Conservation (phyloP, 2,329 filamentous ascomycete genomes). For the Cladosporium velox region DNA sequence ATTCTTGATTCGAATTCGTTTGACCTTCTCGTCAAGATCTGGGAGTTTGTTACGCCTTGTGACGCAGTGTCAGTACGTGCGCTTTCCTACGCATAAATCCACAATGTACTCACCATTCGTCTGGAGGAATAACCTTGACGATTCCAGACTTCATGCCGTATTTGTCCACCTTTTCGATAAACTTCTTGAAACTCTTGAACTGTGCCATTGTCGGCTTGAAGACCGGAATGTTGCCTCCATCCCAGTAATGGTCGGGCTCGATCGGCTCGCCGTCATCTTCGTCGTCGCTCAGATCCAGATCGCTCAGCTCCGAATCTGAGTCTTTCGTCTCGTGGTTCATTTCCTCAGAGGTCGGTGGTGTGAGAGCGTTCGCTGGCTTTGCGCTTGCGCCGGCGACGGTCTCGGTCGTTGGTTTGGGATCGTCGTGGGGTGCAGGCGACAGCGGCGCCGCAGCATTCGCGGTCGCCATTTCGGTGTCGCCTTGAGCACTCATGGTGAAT, state of each 20-base stretch:
- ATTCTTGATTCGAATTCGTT: conserved; percentile 90
- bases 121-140: conserved; percentile 89
- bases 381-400: conserved; percentile 14
- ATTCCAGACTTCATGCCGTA: conserved; percentile 98
- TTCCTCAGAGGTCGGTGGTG: conserved; percentile 56
- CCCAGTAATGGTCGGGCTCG: conserved; percentile 84
- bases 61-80: conserved; percentile 25
- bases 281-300: conserved; percentile 49
- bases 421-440: conserved; percentile 30
- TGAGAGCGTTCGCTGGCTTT: conserved; percentile 41
- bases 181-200: conserved; percentile 90
- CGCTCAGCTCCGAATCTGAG: conserved; percentile 50
- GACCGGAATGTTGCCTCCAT: conserved; percentile 77
- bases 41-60: conserved; percentile 69
- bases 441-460: conserved; percentile 23
- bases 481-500: conserved; percentile 23
- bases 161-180: conserved; percentile 84
- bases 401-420: conserved; percentile 33
- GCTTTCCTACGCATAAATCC: conserved; percentile 21
- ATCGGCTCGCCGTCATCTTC: conserved; percentile 52
- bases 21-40: conserved; percentile 79
- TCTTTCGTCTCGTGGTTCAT: conserved; percentile 45
- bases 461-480: conserved; percentile 23
- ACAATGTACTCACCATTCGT: conserved; percentile 73
- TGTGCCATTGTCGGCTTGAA: conserved; percentile 96